phyloP scores from a whole-genome alignment of 2,329 filamentous ascomycete genomes.

The Cercospora beticola region DNA sequence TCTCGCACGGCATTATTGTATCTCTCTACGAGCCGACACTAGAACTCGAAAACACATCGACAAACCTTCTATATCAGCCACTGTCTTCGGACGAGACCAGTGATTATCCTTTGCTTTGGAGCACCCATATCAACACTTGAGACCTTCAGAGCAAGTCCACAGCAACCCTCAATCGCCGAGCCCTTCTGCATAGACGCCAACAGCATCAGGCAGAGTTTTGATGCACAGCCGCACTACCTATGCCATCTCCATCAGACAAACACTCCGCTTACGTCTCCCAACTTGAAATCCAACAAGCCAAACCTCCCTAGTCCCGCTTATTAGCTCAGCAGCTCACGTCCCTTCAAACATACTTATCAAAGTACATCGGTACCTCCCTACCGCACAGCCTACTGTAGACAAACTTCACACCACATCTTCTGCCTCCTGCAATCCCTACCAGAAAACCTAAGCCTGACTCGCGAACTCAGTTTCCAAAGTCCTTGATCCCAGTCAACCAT shows the following conservation, averaged over 20 bases:
- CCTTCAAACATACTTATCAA: background rate
- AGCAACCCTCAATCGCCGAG: background rate
- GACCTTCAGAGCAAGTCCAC: background rate
- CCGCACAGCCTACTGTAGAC: background rate
- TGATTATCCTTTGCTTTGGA: too few relatives aligned
- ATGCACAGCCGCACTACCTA: background rate
- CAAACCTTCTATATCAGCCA: too few relatives aligned
- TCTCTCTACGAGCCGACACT: too few relatives aligned
- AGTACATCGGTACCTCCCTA: too few relatives aligned
- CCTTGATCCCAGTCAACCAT: background rate
- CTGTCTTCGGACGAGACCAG: too few relatives aligned
- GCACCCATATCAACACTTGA: background rate
- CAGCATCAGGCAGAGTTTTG: background rate
- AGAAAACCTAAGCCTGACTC: background rate
- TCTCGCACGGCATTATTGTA: background rate
- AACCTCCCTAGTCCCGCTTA: background rate
- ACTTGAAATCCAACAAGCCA: too few relatives aligned
- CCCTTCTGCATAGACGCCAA: background rate
- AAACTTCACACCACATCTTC: background rate
- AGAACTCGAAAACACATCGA: too few relatives aligned
- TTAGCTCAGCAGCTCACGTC: background rate
- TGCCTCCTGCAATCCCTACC: background rate
- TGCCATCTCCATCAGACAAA: background rate
- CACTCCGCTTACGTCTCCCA: too few relatives aligned
- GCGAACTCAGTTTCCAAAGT: background rate